Percentiles rank a stretch among this genome's conserved stretches.
These are phyloP conservation scores for Hansenula lynferdii DNA, from an alignment of 1,139 yeast species.

Conservation along the genomic window DNA sequence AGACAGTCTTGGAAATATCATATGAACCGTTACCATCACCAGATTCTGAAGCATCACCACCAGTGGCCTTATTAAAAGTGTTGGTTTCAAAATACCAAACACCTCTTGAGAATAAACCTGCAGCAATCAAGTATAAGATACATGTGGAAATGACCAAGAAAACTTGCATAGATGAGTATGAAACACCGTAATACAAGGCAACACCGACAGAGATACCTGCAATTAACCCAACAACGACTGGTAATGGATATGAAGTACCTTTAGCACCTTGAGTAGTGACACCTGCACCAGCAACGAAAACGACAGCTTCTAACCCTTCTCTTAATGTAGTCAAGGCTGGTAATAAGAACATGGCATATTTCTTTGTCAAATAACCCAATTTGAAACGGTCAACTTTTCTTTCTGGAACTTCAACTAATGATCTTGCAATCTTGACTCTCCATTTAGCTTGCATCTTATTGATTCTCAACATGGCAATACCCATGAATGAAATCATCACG, in stretches of 20 bases:
- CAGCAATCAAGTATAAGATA: constrained; percentile 77
- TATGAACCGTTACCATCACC: constrained; percentile 95
- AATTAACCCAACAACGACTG: constrained; percentile 70
- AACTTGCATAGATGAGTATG: constrained; percentile 66
- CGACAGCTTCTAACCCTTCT: constrained; percentile 92
- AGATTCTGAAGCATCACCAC: constrained; percentile 85
- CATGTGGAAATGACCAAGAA: constrained; percentile 79
- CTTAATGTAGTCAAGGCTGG: constrained; percentile 82
- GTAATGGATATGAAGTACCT: constrained; percentile 76
- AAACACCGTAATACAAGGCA: constrained; percentile 69
- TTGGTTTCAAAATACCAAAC: constrained; percentile 80
- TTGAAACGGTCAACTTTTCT: constrained; percentile 30
- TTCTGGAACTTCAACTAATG: constrained; percentile 36
- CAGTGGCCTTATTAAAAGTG: constrained; percentile 55
- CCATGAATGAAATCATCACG: constrained; percentile 82
- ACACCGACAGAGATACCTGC: constrained; percentile 70
- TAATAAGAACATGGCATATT: constrained; percentile 71
- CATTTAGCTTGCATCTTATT: constrained; percentile 87
- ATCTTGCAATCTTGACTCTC: constrained; percentile 32
- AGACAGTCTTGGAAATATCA: constrained; percentile 67
- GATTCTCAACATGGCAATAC: constrained; percentile 76
- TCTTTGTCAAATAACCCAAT: constrained; percentile 36
- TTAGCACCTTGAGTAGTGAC: constrained; percentile 41
- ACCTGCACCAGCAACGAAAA: constrained; percentile 88
- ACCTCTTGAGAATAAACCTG: constrained; percentile 87